A percentile compares a stretch with the other conserved stretches of the same genome.
These are phyloP conservation scores for Meripilus lineatus DNA, from an alignment of 1,284 basidiomycete species.

Conservation along the genomic window DNA sequence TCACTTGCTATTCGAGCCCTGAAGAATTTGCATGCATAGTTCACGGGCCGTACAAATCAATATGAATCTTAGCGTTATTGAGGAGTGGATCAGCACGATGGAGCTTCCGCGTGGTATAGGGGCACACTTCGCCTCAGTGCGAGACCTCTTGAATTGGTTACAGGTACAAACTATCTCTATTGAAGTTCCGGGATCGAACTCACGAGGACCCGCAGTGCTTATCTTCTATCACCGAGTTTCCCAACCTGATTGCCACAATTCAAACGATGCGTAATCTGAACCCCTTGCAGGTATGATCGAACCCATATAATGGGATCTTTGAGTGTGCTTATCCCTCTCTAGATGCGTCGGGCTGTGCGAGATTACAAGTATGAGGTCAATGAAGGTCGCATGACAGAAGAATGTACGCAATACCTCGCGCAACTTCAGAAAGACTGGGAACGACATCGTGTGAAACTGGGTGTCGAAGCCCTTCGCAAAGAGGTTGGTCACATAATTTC, in stretches of 20 bases:
- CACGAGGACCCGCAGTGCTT: constrained; percentile 55
- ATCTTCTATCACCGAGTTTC: constrained; percentile 83
- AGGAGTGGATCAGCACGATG: constrained; percentile 88
- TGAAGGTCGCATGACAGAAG: constrained; percentile 89
- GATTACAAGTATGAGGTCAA: constrained; percentile 96
- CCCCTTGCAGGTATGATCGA: constrained; percentile 70
- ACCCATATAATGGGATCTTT: too few relatives aligned
- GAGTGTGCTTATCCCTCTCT: too few relatives aligned
- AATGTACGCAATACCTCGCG: constrained; percentile 89
- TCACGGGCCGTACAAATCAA: constrained; percentile 88
- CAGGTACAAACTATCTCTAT: constrained; percentile 44
- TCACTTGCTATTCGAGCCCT: constrained; percentile 1
- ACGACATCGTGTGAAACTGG: constrained; percentile 75
- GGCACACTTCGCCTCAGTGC: constrained; percentile 80
- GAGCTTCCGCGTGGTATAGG: constrained; percentile 78
- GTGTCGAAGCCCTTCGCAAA: constrained; percentile 74
- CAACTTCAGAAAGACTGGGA: constrained; percentile 98
- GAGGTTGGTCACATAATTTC: constrained; percentile 42
- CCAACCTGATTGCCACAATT: constrained; percentile 85
- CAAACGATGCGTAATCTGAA: constrained; percentile 86
- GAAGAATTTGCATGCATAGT: constrained; percentile 29
- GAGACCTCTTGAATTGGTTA: constrained; percentile 84
- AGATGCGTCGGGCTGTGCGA: constrained; percentile 89
- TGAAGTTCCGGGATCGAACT: constrained; percentile 1
- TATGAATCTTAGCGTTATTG: constrained; percentile 82